A percentile compares a stretch with the other conserved stretches of the same genome.
Evolutionary conservation across 2,329 filamentous ascomycete species (phyloP).

Genomic region (Curvularia hawaiiensis): DNA sequence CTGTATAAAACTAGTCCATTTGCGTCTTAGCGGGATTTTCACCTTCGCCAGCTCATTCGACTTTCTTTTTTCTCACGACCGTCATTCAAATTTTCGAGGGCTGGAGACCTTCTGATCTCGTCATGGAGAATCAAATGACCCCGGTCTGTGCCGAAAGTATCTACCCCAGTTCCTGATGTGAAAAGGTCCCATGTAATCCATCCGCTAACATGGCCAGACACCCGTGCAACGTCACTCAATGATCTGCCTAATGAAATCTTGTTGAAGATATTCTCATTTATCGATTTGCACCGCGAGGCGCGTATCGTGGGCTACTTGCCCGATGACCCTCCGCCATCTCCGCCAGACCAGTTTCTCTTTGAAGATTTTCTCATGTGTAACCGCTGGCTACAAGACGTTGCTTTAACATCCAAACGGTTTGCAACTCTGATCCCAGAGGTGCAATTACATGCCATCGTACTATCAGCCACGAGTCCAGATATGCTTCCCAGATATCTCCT

Average conservation of each 20-base stretch:
- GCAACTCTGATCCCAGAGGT: slow-evolving; percentile 13
- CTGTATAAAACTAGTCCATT: not conserved
- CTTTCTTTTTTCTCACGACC: not conserved
- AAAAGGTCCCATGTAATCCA: not conserved
- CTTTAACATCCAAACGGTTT: slow-evolving; percentile 22
- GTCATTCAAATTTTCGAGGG: not conserved
- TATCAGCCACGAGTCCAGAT: not conserved
- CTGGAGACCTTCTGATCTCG: no score
- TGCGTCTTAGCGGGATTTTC: not conserved
- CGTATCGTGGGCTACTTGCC: slow-evolving; percentile 22
- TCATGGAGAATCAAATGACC: not conserved
- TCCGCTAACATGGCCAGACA: slow-evolving; percentile 3
- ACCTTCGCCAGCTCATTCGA: not conserved
- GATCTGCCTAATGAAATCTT: slow-evolving; percentile 22
- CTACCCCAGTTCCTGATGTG: not conserved
- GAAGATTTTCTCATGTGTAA: slow-evolving; percentile 10
- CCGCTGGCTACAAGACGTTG: slow-evolving; percentile 11
- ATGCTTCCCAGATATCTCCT: not conserved
- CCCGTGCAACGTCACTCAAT: not conserved
- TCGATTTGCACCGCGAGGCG: slow-evolving; percentile 13
- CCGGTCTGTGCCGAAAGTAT: not conserved
- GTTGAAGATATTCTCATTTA: slow-evolving; percentile 14
- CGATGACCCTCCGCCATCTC: slow-evolving; percentile 15
- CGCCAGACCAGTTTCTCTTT: slow-evolving; percentile 12
- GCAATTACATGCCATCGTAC: slow-evolving; percentile 9